Conservation (phyloP, 495 filamentous ascomycete species). For the Tuber indicum region DNA sequence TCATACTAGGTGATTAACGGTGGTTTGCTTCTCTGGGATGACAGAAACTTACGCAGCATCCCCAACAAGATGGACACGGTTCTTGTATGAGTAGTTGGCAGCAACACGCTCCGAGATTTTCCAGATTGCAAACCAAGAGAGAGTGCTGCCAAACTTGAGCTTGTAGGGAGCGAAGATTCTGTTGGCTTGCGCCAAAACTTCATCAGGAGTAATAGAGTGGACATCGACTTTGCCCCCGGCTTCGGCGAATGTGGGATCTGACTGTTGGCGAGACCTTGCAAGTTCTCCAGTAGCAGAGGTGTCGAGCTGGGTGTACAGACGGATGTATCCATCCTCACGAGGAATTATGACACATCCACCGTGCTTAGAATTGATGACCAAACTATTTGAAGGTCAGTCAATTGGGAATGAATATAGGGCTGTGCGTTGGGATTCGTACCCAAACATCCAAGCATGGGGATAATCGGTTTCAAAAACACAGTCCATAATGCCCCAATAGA, state of each 20-base stretch:
- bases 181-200: slow-evolving; percentile 44
- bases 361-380: slow-evolving; percentile 40
- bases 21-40: not conserved
- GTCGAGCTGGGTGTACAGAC: slow-evolving; percentile 37
- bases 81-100: slow-evolving; percentile 41
- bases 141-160: slow-evolving; percentile 40
- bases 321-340: slow-evolving; percentile 44
- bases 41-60: slow-evolving; percentile 43
- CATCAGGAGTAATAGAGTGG: slow-evolving; percentile 43
- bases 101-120: slow-evolving; percentile 46
- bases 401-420: not conserved
- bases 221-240: slow-evolving; percentile 40
- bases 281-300: slow-evolving; percentile 29
- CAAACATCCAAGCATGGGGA: slow-evolving; percentile 44
- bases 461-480: slow-evolving; percentile 44
- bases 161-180: slow-evolving; percentile 44
- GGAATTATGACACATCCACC: slow-evolving; percentile 45
- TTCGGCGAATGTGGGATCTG: slow-evolving; percentile 36
- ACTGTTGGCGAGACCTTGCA: slow-evolving; percentile 28
- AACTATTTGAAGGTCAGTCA: slow-evolving; percentile 8
- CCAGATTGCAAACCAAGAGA: slow-evolving; percentile 47
- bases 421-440: slow-evolving; percentile 24
- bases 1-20: not conserved
- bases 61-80: slow-evolving; percentile 44
- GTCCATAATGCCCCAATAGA: slow-evolving; percentile 47